These are phyloP conservation scores for Scheffersomyces coipomensis DNA, from an alignment of 805 yeast species.

Conservation along the genomic window DNA sequence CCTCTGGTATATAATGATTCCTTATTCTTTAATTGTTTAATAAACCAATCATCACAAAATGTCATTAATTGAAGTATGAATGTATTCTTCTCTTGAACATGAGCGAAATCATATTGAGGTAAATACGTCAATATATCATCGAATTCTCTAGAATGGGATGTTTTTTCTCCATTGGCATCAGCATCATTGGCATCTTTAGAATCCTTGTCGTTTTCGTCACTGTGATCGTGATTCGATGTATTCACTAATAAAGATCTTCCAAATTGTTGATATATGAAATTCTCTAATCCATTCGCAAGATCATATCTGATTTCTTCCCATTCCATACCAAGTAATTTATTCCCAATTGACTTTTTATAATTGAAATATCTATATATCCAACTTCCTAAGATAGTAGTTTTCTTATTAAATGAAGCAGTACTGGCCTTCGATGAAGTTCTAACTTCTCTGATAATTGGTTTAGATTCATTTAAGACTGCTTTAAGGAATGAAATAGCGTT, in stretches of 20 bases:
- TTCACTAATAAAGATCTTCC: slow-evolving; percentile 19
- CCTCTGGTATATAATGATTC: slow-evolving; percentile 2
- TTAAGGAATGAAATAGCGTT: slow-evolving; percentile 18
- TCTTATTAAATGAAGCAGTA: slow-evolving; percentile 25
- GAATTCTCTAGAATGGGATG: background rate
- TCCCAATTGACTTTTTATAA: slow-evolving; percentile 32
- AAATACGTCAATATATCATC: slow-evolving; percentile 22
- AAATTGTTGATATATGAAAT: slow-evolving; percentile 29
- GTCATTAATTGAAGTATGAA: slow-evolving; percentile 24
- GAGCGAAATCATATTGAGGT: slow-evolving; percentile 34
- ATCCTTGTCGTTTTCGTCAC: background rate
- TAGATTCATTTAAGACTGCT: slow-evolving; percentile 14
- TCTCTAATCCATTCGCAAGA: slow-evolving; percentile 33
- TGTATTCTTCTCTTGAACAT: slow-evolving; percentile 26
- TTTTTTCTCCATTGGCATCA: background rate
- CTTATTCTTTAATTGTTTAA: slow-evolving; percentile 7
- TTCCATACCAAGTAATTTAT: slow-evolving; percentile 38
- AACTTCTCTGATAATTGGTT: slow-evolving; percentile 27
- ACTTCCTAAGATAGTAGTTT: slow-evolving; percentile 22
- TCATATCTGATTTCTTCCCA: slow-evolving; percentile 44
- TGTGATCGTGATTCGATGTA: background rate
- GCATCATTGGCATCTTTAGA: background rate
- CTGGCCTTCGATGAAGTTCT: slow-evolving; percentile 21
- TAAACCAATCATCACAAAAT: slow-evolving; percentile 23
- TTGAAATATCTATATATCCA: slow-evolving; percentile 35